phyloP scores from a whole-genome alignment of 129 eudicot species.

The Silybum marianum region DNA sequence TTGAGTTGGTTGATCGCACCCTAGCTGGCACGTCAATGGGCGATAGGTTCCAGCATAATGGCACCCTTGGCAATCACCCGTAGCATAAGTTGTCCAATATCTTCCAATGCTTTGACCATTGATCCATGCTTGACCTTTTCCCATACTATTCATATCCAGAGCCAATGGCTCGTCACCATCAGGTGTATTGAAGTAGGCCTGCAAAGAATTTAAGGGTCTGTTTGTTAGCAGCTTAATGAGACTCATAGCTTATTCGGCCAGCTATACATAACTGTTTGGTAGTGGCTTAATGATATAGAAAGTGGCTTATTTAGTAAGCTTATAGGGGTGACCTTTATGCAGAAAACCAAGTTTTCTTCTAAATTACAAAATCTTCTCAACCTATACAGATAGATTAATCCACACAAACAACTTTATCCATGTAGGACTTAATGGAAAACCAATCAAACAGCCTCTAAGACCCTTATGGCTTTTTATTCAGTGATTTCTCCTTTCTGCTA shows the following conservation, averaged over 20 bases:
- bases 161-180: slow-evolving; percentile 87
- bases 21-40: slow-evolving; percentile 78
- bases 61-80: slow-evolving; percentile 77
- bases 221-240: too few relatives aligned
- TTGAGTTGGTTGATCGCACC: slow-evolving; percentile 96
- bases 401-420: too few relatives aligned
- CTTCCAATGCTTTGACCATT: slow-evolving; percentile 95
- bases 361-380: too few relatives aligned
- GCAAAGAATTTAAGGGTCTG: slow-evolving; percentile 43
- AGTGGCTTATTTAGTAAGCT: too few relatives aligned
- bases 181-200: slow-evolving; percentile 87
- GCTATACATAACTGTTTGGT: too few relatives aligned
- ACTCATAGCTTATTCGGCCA: too few relatives aligned
- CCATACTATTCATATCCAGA: slow-evolving; percentile 93
- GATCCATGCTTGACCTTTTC: slow-evolving; percentile 95
- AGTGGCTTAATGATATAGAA: too few relatives aligned
- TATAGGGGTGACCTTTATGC: too few relatives aligned
- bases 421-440: too few relatives aligned
- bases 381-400: too few relatives aligned
- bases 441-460: too few relatives aligned
- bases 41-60: slow-evolving; percentile 65
- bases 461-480: neutral
- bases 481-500: slow-evolving; percentile 11
- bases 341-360: too few relatives aligned
- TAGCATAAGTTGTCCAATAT: slow-evolving; percentile 82